A percentile compares a stretch with the other conserved stretches of the same genome.
Conservation (phyloP, 2,329 filamentous ascomycete genomes). For the Tolypocladium paradoxum region DNA sequence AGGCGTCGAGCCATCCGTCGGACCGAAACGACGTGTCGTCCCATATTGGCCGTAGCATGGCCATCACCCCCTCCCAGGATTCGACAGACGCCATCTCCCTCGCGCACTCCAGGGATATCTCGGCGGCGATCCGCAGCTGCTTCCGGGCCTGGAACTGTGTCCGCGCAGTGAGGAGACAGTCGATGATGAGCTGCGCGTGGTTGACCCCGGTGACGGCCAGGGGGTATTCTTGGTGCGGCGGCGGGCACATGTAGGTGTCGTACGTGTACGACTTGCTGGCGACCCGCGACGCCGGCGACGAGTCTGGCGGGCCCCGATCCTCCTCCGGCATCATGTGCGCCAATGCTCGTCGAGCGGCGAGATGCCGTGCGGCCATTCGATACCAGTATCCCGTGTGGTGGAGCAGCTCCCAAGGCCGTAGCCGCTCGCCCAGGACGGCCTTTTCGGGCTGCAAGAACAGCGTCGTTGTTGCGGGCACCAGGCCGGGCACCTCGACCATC, state of each 20-base stretch:
- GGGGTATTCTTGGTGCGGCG: constrained; percentile 50
- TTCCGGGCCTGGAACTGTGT: constrained; percentile 42
- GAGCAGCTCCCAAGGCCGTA: constrained; percentile 52
- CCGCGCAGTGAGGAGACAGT: constrained; percentile 38
- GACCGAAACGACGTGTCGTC: constrained; percentile 42
- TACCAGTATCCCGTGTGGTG: constrained; percentile 62
- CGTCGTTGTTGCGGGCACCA: constrained; percentile 30
- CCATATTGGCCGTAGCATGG: constrained; percentile 47
- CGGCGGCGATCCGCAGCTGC: constrained; percentile 42
- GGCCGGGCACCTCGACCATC: constrained; percentile 38
- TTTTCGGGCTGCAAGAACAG: constrained; percentile 50
- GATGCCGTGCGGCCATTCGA: constrained; percentile 47
- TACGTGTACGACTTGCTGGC: constrained; percentile 45
- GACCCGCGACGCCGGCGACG: constrained; percentile 32
- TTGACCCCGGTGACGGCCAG: constrained; percentile 39
- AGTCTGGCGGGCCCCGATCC: constrained; percentile 38
- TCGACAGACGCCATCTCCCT: constrained; percentile 40
- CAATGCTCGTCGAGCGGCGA: constrained; percentile 39
- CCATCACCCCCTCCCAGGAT: constrained; percentile 43
- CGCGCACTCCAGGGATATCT: constrained; percentile 46
- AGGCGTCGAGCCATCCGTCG: constrained; percentile 49
- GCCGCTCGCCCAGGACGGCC: constrained; percentile 41
- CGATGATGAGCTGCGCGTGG: constrained; percentile 44
- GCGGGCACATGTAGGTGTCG: constrained; percentile 56
- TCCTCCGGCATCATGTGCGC: constrained; percentile 49